Percentiles rank a stretch among this genome's conserved stretches.
Evolutionary conservation across 192 early-diverging fungal genomes (phyloP).

Genomic region (Backusella parvicylindrica): DNA sequence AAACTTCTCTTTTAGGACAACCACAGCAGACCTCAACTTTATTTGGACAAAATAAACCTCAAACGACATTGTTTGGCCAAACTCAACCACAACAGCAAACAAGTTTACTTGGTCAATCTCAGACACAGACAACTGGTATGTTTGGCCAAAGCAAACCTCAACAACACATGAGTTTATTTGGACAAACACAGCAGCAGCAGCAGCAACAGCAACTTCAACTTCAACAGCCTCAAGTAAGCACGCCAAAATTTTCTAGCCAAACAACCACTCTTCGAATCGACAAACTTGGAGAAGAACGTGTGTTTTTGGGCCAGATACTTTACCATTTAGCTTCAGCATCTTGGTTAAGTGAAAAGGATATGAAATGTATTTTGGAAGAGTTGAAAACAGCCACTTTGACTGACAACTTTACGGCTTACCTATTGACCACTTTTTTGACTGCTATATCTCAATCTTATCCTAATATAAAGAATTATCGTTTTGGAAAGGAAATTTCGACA

Average conservation of each 20-base stretch:
- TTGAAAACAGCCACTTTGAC: slow-evolving; percentile 34
- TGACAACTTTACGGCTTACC: slow-evolving; percentile 32
- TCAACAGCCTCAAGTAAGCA: neutral
- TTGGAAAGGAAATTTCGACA: slow-evolving; percentile 14
- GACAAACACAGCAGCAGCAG: slow-evolving; percentile 5
- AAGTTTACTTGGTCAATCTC: neutral
- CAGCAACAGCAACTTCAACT: neutral
- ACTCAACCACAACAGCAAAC: neutral
- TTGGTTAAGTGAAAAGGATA: slow-evolving; percentile 27
- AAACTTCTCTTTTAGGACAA: neutral
- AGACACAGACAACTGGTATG: neutral
- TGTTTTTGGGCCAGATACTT: slow-evolving; percentile 35
- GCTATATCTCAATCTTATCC: slow-evolving; percentile 23
- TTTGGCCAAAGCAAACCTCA: neutral
- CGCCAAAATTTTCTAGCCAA: neutral
- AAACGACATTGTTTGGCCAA: neutral
- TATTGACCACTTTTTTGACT: slow-evolving; percentile 36
- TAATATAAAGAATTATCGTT: neutral
- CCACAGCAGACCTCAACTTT: neutral
- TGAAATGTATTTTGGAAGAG: slow-evolving; percentile 26
- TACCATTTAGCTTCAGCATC: slow-evolving; percentile 38
- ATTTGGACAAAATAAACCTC: neutral
- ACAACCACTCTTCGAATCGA: slow-evolving; percentile 15
- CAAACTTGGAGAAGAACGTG: slow-evolving; percentile 33
- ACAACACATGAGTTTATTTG: neutral